phyloP scores from a whole-genome alignment of 306 rosid species.

The Ormosia semicastrata region DNA sequence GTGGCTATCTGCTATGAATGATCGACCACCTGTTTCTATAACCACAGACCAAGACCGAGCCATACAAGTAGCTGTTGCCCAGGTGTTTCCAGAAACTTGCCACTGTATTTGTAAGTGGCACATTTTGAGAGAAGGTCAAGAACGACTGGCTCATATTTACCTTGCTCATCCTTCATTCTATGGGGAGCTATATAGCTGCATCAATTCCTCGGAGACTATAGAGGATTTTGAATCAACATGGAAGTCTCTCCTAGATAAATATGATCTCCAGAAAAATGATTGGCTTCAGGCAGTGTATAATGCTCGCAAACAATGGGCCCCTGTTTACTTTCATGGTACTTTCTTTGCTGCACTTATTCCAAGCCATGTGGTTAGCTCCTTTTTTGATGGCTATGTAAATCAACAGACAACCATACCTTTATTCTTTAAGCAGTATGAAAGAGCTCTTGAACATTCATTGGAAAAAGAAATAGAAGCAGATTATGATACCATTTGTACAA shows the following conservation, averaged over 20 bases:
- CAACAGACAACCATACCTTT: conserved; percentile 70
- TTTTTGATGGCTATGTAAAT: conserved; percentile 73
- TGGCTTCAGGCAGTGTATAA: conserved; percentile 82
- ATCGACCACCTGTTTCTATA: conserved; percentile 60
- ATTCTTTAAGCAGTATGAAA: conserved; percentile 75
- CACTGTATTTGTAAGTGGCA: conserved; percentile 92
- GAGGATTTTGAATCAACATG: conserved; percentile 71
- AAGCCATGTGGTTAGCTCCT: conserved; percentile 57
- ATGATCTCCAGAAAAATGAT: conserved; percentile 59
- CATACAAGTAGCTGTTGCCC: conserved; percentile 61
- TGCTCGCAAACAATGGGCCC: conserved; percentile 88
- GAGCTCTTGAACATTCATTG: conserved; percentile 58
- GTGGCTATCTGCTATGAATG: conserved; percentile 79
- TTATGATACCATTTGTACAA: conserved; percentile 57
- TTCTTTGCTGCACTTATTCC: conserved; percentile 66
- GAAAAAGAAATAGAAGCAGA: conserved; percentile 81
- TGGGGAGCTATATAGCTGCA: conserved; percentile 70
- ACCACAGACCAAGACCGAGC: conserved; percentile 88
- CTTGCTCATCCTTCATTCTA: conserved; percentile 71
- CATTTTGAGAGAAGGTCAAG: conserved; percentile 85
- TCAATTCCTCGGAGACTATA: conserved; percentile 60
- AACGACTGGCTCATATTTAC: conserved; percentile 72
- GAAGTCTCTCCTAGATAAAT: conserved; percentile 56
- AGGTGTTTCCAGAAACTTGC: conserved; percentile 59
- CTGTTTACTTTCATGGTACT: conserved; percentile 72